Base-by-base conservation (phyloP, 1,139 yeast genomes). In the Suhomyces ambrosiae region DNA sequence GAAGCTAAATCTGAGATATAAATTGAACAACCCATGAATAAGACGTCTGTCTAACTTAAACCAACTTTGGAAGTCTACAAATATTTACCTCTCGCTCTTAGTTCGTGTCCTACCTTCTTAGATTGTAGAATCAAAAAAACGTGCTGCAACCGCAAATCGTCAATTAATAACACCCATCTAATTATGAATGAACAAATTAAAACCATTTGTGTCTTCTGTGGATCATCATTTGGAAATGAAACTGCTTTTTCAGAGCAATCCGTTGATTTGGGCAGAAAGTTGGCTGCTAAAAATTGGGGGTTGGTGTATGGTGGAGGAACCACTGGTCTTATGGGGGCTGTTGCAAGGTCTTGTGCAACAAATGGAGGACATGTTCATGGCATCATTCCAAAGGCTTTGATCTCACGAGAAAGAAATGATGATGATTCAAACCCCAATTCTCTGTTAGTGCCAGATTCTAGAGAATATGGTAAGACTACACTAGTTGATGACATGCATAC, bases 261-360 rank as follows among this genome's bases (percentile, higher is more conserved):
- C 2, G 52, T 65, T 12, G 58, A 68, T 21, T 66, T 88, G 28
- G 96, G 95, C 13, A 50, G 65, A 33, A 53, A 71, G 23, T 59
- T 87, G 45, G 85, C 88, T 14, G 54, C 61, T 19, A 68, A 71
- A 41, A 69, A 75, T 41, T 85, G 88, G 82, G 89, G 89, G 3
- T 67, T 88, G 33, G 95, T 88, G 7, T 88, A 88, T 54, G 96
- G 96, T 21, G 96, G 96, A 28, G 96, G 96, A 13, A 81, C 92
- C 21, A 82, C 86, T 2, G 92, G 95, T 4, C 61, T 87, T 38
- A 88, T 87, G 96, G 96, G 96, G 2, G 70, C 80, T 2, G 79
- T 87, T 35, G 95, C 95, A n/a, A 74, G 77, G 42, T 75, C 87
- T 0, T 79, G 86, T 40, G 80, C 83, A 38, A 59, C 78, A 7